Percentiles rank a stretch among this genome's conserved stretches.
phyloP scores from a whole-genome alignment of 169 alveolate genomes.

The Plasmodium ovale region DNA sequence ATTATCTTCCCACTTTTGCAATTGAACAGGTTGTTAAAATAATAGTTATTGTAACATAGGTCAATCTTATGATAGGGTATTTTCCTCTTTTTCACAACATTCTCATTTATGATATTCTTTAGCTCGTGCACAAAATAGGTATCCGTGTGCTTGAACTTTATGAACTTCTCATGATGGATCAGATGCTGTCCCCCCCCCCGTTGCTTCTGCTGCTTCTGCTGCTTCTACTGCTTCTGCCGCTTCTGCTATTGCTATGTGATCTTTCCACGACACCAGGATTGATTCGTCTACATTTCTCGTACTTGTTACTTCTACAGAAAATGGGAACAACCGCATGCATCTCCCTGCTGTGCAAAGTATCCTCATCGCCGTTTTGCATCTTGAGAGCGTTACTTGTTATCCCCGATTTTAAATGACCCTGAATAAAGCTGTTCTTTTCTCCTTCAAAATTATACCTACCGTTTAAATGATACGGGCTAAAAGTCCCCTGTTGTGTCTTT shows the following conservation, averaged over 20 bases:
- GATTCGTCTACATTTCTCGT: too few species aligned
- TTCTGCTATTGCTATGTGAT: background rate
- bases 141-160: background rate
- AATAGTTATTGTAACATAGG: constrained; percentile 14
- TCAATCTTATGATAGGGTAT: constrained; percentile 7
- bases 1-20: background rate
- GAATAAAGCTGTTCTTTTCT: too few species aligned
- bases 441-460: too few species aligned
- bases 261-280: too few species aligned
- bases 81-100: constrained; percentile 5
- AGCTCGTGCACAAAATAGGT: constrained; percentile 27
- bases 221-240: background rate
- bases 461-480: too few species aligned
- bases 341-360: too few species aligned
- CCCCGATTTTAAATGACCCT: too few species aligned
- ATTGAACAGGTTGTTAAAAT: constrained; percentile 1
- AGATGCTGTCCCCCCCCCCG: background rate
- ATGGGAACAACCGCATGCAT: too few species aligned
- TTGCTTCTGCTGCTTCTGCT: background rate
- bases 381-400: too few species aligned
- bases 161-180: constrained; percentile 9
- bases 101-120: constrained; percentile 15
- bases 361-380: too few species aligned
- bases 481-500: too few species aligned
- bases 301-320: too few species aligned